Percentiles rank a stretch among this genome's conserved stretches.
phyloP scores from a whole-genome alignment of 2,329 filamentous ascomycete genomes.

The Didymella exigua region DNA sequence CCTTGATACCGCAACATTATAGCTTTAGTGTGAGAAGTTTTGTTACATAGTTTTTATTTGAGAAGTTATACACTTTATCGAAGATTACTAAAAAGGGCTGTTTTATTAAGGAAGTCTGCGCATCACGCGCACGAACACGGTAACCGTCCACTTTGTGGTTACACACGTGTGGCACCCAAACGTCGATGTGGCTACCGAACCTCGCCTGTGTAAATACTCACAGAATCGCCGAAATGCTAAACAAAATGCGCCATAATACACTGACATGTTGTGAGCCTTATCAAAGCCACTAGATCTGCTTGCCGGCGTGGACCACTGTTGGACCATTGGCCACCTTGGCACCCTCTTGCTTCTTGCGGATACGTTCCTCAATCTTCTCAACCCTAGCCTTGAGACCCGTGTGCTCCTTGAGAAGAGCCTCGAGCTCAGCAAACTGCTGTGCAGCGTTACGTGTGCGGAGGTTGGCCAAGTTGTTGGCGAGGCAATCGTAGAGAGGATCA shows the following conservation, averaged over 20 bases:
- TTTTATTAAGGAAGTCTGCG: too few species aligned
- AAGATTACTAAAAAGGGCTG: too few species aligned
- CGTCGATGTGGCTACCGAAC: not conserved
- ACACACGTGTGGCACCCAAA: not conserved
- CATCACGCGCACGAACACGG: too few species aligned
- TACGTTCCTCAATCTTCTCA: slow-evolving; percentile 16
- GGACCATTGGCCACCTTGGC: not conserved
- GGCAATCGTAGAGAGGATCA: slow-evolving; percentile 38
- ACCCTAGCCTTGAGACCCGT: slow-evolving; percentile 13
- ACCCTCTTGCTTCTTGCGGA: slow-evolving; percentile 1
- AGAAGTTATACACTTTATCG: too few species aligned
- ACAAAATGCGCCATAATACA: not conserved
- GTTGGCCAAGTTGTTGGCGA: slow-evolving; percentile 33
- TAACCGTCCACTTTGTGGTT: too few species aligned
- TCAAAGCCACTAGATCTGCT: not conserved
- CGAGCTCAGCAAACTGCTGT: not conserved
- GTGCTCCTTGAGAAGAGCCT: slow-evolving; percentile 14
- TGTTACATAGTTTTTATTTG: too few species aligned
- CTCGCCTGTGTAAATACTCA: not conserved
- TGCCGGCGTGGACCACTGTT: not conserved
- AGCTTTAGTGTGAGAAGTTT: too few species aligned
- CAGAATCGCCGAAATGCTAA: not conserved
- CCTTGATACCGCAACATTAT: too few species aligned
- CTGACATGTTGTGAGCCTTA: not conserved
- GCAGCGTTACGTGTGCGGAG: slow-evolving; percentile 3